Percentiles rank a stretch among this genome's conserved stretches.
phyloP scores from a whole-genome alignment of 202 grass and related monocot genomes.

The Schoenoplectus triqueter region DNA sequence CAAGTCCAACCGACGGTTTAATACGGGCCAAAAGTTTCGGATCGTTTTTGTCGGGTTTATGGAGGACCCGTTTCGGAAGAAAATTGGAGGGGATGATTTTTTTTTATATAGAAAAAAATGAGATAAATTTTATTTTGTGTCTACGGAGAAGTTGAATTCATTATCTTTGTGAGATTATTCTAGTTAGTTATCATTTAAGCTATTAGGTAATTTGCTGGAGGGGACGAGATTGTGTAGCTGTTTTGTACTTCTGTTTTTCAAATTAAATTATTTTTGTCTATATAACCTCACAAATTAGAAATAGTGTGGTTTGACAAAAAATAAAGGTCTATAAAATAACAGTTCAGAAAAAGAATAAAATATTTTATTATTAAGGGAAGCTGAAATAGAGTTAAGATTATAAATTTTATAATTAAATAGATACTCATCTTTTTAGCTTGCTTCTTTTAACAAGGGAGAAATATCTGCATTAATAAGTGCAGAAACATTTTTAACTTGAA shows the following conservation, averaged over 20 bases:
- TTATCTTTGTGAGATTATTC: no score
- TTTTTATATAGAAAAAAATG: no score
- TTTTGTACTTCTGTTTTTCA: background rate
- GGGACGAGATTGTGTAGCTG: no score
- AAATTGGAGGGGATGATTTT: background rate
- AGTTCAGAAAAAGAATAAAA: background rate
- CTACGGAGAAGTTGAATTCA: no score
- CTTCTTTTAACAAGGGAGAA: no score
- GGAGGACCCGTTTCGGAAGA: background rate
- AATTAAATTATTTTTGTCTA: background rate
- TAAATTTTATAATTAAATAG: background rate
- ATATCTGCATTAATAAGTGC: no score
- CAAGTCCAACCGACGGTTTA: constrained; percentile 23
- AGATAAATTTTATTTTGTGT: no score
- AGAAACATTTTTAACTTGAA: no score
- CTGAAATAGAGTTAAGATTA: background rate
- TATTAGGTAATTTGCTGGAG: no score
- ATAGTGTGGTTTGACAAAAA: background rate
- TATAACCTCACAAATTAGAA: background rate
- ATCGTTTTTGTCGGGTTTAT: constrained; percentile 25
- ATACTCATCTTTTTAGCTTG: no score
- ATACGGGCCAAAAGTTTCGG: background rate
- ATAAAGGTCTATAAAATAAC: background rate
- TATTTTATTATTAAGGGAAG: background rate
- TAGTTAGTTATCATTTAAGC: no score